These are phyloP conservation scores for Saposhnikovia divaricata DNA, from an alignment of 129 eudicot species.

Conservation along the genomic window DNA sequence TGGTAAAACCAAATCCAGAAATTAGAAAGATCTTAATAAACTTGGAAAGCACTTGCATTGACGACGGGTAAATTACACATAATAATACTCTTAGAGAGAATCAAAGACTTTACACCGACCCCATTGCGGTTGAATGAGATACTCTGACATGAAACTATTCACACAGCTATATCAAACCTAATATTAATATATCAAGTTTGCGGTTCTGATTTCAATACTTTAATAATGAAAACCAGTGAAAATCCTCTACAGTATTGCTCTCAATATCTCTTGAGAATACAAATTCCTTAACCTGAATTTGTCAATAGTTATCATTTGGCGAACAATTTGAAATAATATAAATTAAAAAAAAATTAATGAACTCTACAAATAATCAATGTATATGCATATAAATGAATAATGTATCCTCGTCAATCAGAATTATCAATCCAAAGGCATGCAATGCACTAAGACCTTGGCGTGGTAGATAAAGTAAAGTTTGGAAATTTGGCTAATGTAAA, in stretches of 20 bases:
- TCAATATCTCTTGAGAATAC: not conserved
- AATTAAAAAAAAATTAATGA: not conserved
- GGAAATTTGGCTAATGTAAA: too few relatives aligned
- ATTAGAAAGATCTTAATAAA: not conserved
- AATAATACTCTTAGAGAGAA: not conserved
- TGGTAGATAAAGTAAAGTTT: not conserved
- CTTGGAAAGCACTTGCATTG: not conserved
- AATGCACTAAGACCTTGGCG: not conserved
- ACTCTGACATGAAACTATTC: not conserved
- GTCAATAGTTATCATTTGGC: not conserved
- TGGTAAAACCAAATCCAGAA: constrained; percentile 20
- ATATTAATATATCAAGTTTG: not conserved
- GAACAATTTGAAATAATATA: not conserved
- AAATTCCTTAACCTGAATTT: not conserved
- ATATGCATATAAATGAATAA: not conserved
- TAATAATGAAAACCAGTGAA: not conserved
- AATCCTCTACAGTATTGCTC: not conserved
- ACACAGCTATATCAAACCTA: not conserved
- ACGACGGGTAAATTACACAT: not conserved
- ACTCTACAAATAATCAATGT: not conserved
- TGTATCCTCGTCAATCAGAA: not conserved
- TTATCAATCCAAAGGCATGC: not conserved
- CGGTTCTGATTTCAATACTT: not conserved
- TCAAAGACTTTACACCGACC: not conserved
- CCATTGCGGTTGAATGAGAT: not conserved